Base-by-base conservation (phyloP, 1,284 basidiomycete species). In the Pseudomicrostroma phylloplanum region DNA sequence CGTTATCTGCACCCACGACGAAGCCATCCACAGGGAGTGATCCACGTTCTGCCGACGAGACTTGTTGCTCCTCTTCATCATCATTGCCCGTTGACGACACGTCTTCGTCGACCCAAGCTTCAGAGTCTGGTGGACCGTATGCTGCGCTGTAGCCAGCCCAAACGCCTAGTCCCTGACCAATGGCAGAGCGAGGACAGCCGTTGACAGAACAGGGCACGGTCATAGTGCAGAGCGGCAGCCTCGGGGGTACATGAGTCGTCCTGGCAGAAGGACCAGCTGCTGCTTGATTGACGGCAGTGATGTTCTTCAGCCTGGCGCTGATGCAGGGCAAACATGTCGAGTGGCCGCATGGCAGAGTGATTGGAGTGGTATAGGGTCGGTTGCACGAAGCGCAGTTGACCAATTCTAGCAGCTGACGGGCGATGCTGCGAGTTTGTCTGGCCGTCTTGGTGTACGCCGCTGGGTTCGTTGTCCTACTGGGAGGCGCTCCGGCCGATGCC, bases 301-400 rank as follows among this genome's bases (percentile, higher is more conserved):
- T 36, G 30, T 36, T 36, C 30, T 36, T 36, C 30, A 36, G 9
- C 30, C 42, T 49, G 23, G 21, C 39, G 8, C 36, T 15, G 66
- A 71, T 69, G 51, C 73, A 75, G 23, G 65, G 65, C n/a, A 70
- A 49, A 61, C 73, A 75, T 0, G 70, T 62, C 6, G 69, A 67
- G 58, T 75, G 73, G n/a, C 71, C 73, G 57, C 73, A 75, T 1
- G 73, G 72, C 0, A 75, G 59, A 6, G 73, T 72, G 48, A 75
- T 60, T 1, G 73, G 70, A 23, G 73, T 70, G n/a, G 59, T 56
- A 9, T 72, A 58, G 7, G 71, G 65, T 12, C 64, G 58, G 4
- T 48, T 40, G 59, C 73, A 75, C 17, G 48, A 66, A n/a, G 65
- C 57, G 57, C 73, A 75, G 9, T 57, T 64, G 23, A 64, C 62